Conservation (phyloP, 2,329 filamentous ascomycete species). For the Hortaea werneckii region DNA sequence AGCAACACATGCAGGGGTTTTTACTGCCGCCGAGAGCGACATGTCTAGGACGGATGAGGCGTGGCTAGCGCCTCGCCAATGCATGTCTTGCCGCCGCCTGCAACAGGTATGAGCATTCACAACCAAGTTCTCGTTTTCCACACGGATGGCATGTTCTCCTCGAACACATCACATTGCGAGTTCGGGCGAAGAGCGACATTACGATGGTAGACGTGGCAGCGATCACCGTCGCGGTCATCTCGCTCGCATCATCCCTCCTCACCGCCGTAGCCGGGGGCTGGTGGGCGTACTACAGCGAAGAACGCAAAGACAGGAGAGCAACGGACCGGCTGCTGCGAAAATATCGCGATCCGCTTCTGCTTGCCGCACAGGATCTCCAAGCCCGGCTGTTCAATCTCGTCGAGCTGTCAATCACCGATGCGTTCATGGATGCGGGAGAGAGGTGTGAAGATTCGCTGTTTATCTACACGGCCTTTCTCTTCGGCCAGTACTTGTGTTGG, state of each 20-base stretch:
- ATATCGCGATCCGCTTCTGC: background rate
- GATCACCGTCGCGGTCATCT: background rate
- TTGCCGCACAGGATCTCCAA: background rate
- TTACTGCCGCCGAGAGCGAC: too few species aligned
- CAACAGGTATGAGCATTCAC: too few species aligned
- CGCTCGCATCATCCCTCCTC: background rate
- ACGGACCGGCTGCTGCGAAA: background rate
- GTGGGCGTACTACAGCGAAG: background rate
- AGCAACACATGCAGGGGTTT: too few species aligned
- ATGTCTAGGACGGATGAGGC: too few species aligned
- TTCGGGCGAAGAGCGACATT: too few species aligned
- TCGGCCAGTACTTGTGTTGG: background rate
- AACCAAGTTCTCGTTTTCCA: too few species aligned
- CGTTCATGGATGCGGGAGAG: background rate
- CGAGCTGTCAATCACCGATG: background rate
- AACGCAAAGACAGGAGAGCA: background rate
- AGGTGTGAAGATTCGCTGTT: background rate
- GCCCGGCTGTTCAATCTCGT: background rate
- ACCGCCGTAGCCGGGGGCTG: background rate
- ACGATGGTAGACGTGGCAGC: background rate
- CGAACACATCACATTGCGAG: too few species aligned
- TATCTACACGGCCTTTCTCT: background rate
- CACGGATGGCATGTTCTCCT: too few species aligned
- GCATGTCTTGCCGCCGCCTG: too few species aligned
- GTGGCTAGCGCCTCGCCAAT: too few species aligned